Percentiles rank a stretch among this genome's conserved stretches.
Evolutionary conservation across 768 basidiomycete genomes (phyloP).

Genomic region (Leccinum subtestaceum): DNA sequence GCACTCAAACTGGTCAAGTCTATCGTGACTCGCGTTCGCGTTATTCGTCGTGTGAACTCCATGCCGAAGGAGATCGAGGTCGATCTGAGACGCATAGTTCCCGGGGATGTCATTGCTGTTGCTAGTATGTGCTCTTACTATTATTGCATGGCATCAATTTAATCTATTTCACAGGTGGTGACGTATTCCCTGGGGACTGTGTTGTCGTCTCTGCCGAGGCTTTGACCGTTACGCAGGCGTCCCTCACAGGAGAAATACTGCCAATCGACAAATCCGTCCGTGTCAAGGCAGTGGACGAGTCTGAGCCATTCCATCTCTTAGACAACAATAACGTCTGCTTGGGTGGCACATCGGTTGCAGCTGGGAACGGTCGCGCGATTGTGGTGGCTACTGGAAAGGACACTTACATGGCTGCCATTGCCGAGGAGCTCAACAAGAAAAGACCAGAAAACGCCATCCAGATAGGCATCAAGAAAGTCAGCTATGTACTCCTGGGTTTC

Average conservation of each 20-base stretch:
- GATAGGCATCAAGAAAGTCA: constrained; percentile 32
- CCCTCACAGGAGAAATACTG: constrained; percentile 36
- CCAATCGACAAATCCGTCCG: constrained; percentile 33
- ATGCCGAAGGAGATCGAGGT: constrained; percentile 28
- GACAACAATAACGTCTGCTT: constrained; percentile 34
- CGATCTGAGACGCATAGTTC: constrained; percentile 32
- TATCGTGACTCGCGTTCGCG: constrained; percentile 33
- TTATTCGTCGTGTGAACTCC: constrained; percentile 26
- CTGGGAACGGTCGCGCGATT: constrained; percentile 32
- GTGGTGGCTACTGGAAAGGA: constrained; percentile 32
- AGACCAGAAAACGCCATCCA: constrained; percentile 35
- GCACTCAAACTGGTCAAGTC: constrained; percentile 34
- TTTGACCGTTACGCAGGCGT: constrained; percentile 35
- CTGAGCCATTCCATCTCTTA: constrained; percentile 28
- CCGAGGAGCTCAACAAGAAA: constrained; percentile 31
- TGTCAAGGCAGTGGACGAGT: constrained; percentile 10
- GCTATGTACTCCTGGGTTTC: constrained; percentile 31
- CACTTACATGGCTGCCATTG: constrained; percentile 36
- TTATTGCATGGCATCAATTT: background rate
- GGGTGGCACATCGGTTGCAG: constrained; percentile 34
- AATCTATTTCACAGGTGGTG: constrained; percentile 22
- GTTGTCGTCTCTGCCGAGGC: constrained; percentile 34
- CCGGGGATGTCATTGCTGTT: constrained; percentile 32
- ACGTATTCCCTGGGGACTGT: constrained; percentile 37
- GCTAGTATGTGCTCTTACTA: constrained; percentile 22